These are phyloP conservation scores for Trypanosomatidae sp. DNA, from an alignment of 208 protist species.

Conservation along the genomic window DNA sequence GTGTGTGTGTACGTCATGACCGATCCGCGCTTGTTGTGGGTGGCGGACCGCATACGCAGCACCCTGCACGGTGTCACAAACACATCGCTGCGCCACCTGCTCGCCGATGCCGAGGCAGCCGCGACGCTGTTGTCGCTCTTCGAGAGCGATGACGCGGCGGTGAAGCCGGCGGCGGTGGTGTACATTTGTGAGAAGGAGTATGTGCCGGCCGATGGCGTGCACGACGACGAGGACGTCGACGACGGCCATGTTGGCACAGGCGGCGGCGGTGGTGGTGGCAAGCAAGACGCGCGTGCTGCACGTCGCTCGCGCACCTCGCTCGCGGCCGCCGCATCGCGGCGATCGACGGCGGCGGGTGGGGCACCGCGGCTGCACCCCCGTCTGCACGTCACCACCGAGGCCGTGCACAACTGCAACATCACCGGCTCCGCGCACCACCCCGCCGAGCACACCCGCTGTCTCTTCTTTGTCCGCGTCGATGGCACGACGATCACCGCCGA, in stretches of 20 bases:
- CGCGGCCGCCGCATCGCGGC: not conserved
- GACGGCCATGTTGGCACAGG: too few relatives aligned
- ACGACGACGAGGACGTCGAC: too few relatives aligned
- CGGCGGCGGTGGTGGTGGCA: too few relatives aligned
- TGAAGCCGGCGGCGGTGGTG: slow-evolving; percentile 40
- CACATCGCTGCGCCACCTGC: slow-evolving; percentile 35
- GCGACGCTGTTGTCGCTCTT: slow-evolving; percentile 36
- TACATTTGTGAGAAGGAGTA: slow-evolving; percentile 34
- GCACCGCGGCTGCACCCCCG: slow-evolving; percentile 1
- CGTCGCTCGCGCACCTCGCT: not conserved
- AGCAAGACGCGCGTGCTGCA: too few relatives aligned
- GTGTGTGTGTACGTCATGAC: not conserved
- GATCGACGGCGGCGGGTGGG: not conserved
- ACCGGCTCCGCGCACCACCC: slow-evolving; percentile 63
- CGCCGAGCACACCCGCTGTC: slow-evolving; percentile 60
- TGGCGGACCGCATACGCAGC: slow-evolving; percentile 27
- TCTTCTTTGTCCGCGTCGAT: slow-evolving; percentile 67
- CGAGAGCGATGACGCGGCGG: slow-evolving; percentile 14
- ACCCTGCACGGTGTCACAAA: slow-evolving; percentile 49
- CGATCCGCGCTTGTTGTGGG: slow-evolving; percentile 70
- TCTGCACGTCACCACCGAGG: slow-evolving; percentile 34
- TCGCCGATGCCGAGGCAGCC: slow-evolving; percentile 17
- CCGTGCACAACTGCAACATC: slow-evolving; percentile 74
- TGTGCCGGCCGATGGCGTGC: slow-evolving; percentile 5
- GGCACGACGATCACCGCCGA: slow-evolving; percentile 41